phyloP scores from a whole-genome alignment of 331 rosid species.

The Spiraea crenata region DNA sequence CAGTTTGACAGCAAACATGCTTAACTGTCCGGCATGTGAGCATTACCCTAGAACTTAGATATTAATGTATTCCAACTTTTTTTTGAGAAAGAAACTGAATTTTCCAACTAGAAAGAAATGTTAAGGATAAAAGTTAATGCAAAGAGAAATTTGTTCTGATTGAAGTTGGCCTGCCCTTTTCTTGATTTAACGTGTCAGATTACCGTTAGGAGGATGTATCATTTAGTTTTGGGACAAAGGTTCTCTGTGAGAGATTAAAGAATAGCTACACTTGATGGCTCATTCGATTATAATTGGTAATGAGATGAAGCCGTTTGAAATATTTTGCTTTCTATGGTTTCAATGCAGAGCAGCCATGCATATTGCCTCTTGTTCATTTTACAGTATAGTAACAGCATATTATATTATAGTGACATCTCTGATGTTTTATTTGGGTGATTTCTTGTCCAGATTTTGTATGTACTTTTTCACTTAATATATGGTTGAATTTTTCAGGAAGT shows the following conservation, averaged over 20 bases:
- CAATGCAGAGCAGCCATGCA: not conserved
- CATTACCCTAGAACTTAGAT: too few relatives aligned
- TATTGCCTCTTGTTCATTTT: not conserved
- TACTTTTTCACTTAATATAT: not conserved
- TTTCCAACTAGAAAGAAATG: not conserved
- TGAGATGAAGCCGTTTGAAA: not conserved
- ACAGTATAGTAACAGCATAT: not conserved
- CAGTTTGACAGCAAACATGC: not conserved
- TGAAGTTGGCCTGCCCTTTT: not conserved
- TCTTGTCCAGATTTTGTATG: not conserved
- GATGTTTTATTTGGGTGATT: not conserved
- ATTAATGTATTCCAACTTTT: too few relatives aligned
- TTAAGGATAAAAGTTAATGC: not conserved
- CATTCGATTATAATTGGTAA: not conserved
- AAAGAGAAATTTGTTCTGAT: not conserved
- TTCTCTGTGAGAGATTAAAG: too few relatives aligned
- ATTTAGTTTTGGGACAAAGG: too few relatives aligned
- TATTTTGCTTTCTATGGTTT: not conserved
- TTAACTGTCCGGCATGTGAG: too few relatives aligned
- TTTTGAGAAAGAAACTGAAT: too few relatives aligned
- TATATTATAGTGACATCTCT: not conserved
- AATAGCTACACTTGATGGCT: not conserved
- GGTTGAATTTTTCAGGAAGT: slow-evolving; percentile 38
- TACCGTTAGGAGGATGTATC: too few relatives aligned
- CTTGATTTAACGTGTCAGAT: too few relatives aligned